Evolutionary conservation across 768 basidiomycete genomes (phyloP).

Genomic region (Dioszegia hungarica): DNA sequence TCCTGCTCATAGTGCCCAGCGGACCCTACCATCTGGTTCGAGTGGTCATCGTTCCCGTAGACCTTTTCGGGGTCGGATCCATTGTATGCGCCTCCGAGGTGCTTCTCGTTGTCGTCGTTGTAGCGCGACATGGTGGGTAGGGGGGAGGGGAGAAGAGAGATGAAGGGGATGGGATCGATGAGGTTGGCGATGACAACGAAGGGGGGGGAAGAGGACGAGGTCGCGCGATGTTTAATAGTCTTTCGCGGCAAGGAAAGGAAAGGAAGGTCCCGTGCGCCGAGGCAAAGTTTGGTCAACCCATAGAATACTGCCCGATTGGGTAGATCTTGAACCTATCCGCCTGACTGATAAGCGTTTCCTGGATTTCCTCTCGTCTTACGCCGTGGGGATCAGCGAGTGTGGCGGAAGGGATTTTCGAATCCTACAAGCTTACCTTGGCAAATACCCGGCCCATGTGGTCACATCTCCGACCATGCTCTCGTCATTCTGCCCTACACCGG

Average conservation of each 20-base stretch:
- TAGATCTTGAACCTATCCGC: too few species aligned
- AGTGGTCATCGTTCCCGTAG: constrained; percentile 1
- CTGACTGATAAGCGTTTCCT: too few species aligned
- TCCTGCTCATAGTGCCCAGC: constrained; percentile 9
- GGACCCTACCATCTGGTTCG: constrained; percentile 1
- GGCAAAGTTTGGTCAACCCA: not conserved
- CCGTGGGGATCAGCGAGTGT: too few species aligned
- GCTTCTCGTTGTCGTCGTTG: not conserved
- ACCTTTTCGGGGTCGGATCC: not conserved
- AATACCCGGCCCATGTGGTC: too few species aligned
- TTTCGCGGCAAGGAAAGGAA: not conserved
- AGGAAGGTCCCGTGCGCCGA: not conserved
- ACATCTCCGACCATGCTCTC: too few species aligned
- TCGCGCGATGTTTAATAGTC: too few species aligned
- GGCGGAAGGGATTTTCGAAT: too few species aligned
- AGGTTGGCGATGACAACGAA: too few species aligned
- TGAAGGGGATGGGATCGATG: not conserved
- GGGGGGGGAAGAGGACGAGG: not conserved
- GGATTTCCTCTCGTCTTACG: too few species aligned
- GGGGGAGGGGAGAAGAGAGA: not conserved
- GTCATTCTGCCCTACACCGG: too few species aligned
- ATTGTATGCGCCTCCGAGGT: not conserved
- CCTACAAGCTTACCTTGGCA: too few species aligned
- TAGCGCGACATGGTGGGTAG: not conserved
- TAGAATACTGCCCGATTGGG: not conserved